Base-by-base conservation (phyloP, 495 filamentous ascomycete species). In the Annulohypoxylon nitens region DNA sequence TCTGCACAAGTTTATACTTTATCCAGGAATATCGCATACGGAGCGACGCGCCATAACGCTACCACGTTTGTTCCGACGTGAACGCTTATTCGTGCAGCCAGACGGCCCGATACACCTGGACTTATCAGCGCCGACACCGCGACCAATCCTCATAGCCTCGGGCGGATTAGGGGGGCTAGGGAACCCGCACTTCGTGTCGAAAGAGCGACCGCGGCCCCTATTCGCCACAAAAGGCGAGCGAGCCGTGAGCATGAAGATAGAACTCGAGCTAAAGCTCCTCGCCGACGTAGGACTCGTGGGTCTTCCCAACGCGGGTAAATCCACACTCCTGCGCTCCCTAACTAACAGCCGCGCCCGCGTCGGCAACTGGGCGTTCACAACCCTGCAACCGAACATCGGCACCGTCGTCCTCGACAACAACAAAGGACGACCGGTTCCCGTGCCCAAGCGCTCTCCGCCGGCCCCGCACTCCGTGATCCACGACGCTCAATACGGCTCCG, bases 281-380 rank as follows among this genome's bases (percentile, higher is more conserved):
- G 96, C 96, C 12, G 96, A 99, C 80, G 91, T 99, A 16, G 96
- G 95, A 0, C 84, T 99, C 9, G 96, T 99, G 26, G 96, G 96
- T 1, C 87, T 97, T 57, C 97, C 96, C 0, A 99, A 99, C 79
- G 96, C 97, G 1, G 96, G 96, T 11, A 99, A 99, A 79, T 96
- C 92, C 78, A 98, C 97, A 0, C 86, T 99, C 7, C 87, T 98
- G 4, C 91, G 96, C 51, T 91, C 95, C 0, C 81, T 99, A 71
- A 97, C 88, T 71, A 91, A 92, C 72, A 94, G 93, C 80, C 89
- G 93, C 51, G 92, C 97, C 1, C 89, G 97, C 14, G 91, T 99
- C 30, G 96, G 96, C 23, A 88, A 93, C 76, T 99, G 96, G 96
- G 96, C 93, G 18, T 99, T 99, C 77, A 99, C 96, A 4, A 99